Evolutionary conservation across 495 filamentous ascomycete species (phyloP), one percentile per base, ranked within the genome.

Genomic region (Aspergillus hancockii): DNA sequence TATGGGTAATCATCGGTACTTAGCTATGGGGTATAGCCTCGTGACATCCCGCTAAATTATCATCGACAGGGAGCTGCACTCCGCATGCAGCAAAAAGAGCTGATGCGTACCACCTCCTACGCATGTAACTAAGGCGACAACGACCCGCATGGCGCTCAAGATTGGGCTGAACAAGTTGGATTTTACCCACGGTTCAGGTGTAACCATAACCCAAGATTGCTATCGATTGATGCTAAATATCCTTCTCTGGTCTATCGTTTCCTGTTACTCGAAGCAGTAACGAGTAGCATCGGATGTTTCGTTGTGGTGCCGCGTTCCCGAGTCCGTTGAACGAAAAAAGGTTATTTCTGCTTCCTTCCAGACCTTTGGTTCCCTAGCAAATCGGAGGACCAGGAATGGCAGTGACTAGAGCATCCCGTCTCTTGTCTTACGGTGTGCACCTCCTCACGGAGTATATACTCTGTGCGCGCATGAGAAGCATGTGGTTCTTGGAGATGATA

Each of bases 81-180:
- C 60, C 59, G 59, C 63, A 62, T 62, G 57, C 59, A 66, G 63
- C 46, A 47, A 34, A 25, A 49, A 46, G n/a, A 38, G 49, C 32
- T 50, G 52, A 64, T 57, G 25, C 25, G 61, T 40, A 40, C 57
- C 38, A 47, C 57, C 46, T 23, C 21, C 30, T 41, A 28, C 16
- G 31, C 49, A 14, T 45, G 51, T 16, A 22, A 12, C 32, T 34
- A 21, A 53, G 60, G 60, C 57, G 51, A 58, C 38, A 23, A 43
- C 38, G n/a, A 62, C 34, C 54, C 60, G 60, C 34, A 41, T 45
- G 53, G 54, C 34, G 13, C 4, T 30, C 13, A 47, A 51, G 60
- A 58, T 47, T 54, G 49, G 59, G 40, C 59, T 52, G 59, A 45
- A 32, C 22, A 23, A 21, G 32, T 31, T n/a, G n/a, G n/a, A n/a